Conservation (phyloP, 139 green algal species). For the Chlamydomonas applanata region DNA sequence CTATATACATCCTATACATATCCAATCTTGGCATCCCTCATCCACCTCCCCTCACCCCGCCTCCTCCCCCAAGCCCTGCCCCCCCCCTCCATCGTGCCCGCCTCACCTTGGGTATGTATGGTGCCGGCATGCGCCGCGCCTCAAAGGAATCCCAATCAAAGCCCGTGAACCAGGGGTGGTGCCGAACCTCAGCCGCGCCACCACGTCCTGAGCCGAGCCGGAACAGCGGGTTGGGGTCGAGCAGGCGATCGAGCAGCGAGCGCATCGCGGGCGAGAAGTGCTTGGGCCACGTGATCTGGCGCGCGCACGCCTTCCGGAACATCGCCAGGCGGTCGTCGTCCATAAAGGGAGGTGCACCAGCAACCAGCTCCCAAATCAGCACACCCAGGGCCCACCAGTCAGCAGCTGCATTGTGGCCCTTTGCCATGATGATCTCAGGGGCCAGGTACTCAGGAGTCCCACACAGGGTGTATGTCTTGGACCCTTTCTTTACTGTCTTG, state of each 20-base stretch:
- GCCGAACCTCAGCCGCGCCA: constrained; percentile 72
- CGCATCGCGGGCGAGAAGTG: constrained; percentile 67
- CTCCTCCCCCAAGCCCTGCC: too few species aligned
- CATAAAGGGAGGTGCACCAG: constrained; percentile 84
- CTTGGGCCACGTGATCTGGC: constrained; percentile 58
- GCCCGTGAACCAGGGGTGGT: constrained; percentile 85
- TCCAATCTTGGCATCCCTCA: too few species aligned
- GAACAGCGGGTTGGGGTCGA: constrained; percentile 68
- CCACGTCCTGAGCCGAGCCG: constrained; percentile 64
- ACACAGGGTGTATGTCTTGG: constrained; percentile 90
- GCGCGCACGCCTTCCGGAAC: constrained; percentile 80
- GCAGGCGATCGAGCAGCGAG: constrained; percentile 76
- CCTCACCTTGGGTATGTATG: constrained; percentile 72
- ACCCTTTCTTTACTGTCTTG: constrained; percentile 69
- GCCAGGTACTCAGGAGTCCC: constrained; percentile 96
- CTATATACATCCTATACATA: not conserved
- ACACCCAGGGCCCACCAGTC: constrained; percentile 95
- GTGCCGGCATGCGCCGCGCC: constrained; percentile 55
- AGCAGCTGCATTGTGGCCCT: constrained; percentile 73
- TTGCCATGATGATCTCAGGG: constrained; percentile 82
- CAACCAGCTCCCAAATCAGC: constrained; percentile 88
- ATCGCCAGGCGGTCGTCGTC: constrained; percentile 80
- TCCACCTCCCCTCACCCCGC: too few species aligned
- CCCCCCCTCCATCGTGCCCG: too few species aligned
- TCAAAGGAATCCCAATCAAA: constrained; percentile 85